These are phyloP conservation scores for Naganishia sp. DNA, from an alignment of 1,284 basidiomycete genomes.

Conservation along the genomic window DNA sequence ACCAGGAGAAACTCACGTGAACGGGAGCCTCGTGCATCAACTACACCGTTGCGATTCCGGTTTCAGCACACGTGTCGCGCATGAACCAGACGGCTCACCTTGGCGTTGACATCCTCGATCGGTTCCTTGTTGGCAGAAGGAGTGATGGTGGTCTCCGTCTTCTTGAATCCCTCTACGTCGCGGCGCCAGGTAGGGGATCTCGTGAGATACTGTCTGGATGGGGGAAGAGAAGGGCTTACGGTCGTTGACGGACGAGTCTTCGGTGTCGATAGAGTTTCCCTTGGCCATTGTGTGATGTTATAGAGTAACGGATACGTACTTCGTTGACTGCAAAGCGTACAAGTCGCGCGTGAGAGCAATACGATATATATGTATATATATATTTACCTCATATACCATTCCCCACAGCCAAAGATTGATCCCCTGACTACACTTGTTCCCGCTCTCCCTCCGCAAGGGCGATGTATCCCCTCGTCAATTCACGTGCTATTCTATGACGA, in stretches of 20 bases:
- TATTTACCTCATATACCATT: too few relatives aligned
- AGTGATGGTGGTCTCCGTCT: slow-evolving; percentile 27
- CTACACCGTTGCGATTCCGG: neutral
- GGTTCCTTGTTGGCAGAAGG: slow-evolving; percentile 31
- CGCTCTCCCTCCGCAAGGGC: too few relatives aligned
- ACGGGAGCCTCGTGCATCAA: slow-evolving; percentile 31
- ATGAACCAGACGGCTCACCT: neutral
- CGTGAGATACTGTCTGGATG: neutral
- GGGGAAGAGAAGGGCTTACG: slow-evolving; percentile 10
- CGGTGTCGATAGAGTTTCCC: slow-evolving; percentile 19
- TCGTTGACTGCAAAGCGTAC: too few relatives aligned
- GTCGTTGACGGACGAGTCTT: slow-evolving; percentile 29
- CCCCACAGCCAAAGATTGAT: too few relatives aligned
- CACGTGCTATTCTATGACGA: neutral
- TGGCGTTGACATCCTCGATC: slow-evolving; percentile 10
- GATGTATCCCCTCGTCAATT: neutral
- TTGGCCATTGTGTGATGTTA: slow-evolving; percentile 15
- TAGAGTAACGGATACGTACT: too few relatives aligned
- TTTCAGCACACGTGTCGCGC: neutral
- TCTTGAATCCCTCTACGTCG: slow-evolving; percentile 32
- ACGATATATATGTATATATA: too few relatives aligned
- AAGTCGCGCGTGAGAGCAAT: too few relatives aligned
- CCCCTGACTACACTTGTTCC: too few relatives aligned
- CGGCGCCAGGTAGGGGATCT: neutral
- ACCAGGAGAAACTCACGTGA: slow-evolving; percentile 9